Evolutionary conservation across 306 rosid species (phyloP).

Genomic region (Cicer arietinum): DNA sequence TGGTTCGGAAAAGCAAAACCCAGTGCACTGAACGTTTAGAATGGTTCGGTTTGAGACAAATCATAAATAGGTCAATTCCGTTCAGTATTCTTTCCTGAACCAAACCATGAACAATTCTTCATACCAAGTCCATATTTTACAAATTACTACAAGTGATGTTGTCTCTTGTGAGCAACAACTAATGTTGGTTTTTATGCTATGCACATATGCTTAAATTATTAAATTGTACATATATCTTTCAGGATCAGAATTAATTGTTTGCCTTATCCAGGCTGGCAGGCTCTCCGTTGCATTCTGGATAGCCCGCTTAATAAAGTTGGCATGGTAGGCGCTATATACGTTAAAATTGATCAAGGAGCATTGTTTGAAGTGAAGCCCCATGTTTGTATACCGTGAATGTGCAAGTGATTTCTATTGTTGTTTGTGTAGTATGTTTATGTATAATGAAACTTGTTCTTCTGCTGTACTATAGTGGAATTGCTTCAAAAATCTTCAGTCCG

Average conservation of each 20-base stretch:
- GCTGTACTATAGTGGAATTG: conserved; percentile 45
- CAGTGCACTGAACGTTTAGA: too few species aligned
- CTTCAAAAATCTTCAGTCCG: conserved; percentile 40
- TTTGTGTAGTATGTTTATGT: background rate
- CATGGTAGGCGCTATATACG: conserved; percentile 48
- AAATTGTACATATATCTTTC: background rate
- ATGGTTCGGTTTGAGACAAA: too few species aligned
- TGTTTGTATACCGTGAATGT: conserved; percentile 49
- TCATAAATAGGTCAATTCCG: too few species aligned
- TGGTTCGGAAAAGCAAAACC: too few species aligned
- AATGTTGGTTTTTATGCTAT: background rate
- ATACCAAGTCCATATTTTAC: background rate
- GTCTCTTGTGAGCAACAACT: background rate
- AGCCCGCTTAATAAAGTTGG: conserved; percentile 54
- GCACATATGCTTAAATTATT: background rate
- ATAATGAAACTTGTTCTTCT: background rate
- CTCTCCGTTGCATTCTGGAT: conserved; percentile 43
- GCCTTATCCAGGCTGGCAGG: conserved; percentile 23
- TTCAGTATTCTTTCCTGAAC: too few species aligned
- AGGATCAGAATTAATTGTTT: background rate
- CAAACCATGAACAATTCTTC: too few species aligned
- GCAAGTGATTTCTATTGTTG: conserved; percentile 34
- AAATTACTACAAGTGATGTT: background rate
- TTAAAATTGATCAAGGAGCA: conserved; percentile 47
- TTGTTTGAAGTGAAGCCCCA: conserved; percentile 55